phyloP scores from a whole-genome alignment of 2,329 filamentous ascomycete species.

The Mycocentrospora acerina region DNA sequence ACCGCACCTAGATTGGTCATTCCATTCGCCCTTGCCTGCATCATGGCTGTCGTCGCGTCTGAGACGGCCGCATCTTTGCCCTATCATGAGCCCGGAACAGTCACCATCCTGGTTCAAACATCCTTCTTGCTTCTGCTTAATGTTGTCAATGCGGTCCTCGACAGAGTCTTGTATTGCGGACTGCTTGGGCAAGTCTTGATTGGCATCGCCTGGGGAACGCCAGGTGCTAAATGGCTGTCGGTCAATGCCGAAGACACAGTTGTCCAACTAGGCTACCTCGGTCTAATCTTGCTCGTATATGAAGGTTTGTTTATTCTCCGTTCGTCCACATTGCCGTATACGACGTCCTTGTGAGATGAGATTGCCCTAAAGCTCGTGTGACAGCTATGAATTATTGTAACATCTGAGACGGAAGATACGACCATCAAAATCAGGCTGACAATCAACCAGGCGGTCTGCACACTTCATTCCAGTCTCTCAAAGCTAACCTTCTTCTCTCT shows the following conservation, averaged over 20 bases:
- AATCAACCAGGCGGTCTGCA: conserved; percentile 57
- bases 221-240: conserved; percentile 63
- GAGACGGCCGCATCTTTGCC: conserved; percentile 42
- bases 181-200: conserved; percentile 71
- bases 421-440: conserved; percentile 13
- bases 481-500: conserved; percentile 63
- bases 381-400: too few species aligned
- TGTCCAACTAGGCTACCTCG: conserved; percentile 70
- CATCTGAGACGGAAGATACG: too few species aligned
- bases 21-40: conserved; percentile 17
- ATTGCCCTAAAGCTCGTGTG: too few species aligned
- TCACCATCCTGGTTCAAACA: conserved; percentile 59
- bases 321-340: neutral
- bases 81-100: conserved; percentile 65
- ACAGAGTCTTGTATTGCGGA: conserved; percentile 66
- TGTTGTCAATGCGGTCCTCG: conserved; percentile 56
- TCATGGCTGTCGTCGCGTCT: conserved; percentile 23
- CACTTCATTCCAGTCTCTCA: conserved; percentile 56
- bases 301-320: conserved; percentile 52
- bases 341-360: too few species aligned
- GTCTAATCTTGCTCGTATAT: conserved; percentile 70
- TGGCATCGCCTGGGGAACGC: conserved; percentile 69
- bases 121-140: conserved; percentile 67
- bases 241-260: conserved; percentile 55
- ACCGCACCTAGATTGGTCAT: conserved; percentile 7